Evolutionary conservation across 2,329 filamentous ascomycete species (phyloP).

Genomic region (Colletotrichum gloeosporioides): DNA sequence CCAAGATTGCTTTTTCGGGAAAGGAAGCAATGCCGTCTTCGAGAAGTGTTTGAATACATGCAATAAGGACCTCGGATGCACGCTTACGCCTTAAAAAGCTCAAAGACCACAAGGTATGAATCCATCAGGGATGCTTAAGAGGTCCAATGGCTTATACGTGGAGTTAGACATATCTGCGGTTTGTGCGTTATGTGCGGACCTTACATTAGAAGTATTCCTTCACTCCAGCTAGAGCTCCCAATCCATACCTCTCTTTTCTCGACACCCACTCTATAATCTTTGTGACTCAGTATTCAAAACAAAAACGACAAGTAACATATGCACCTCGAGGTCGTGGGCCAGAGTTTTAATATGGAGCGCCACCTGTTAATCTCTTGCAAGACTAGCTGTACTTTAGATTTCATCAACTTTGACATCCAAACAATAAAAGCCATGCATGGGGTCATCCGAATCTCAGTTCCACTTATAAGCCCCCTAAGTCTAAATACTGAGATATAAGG

Average conservation of each 20-base stretch:
- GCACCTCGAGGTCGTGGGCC: neutral
- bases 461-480: neutral
- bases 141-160: neutral
- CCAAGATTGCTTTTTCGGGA: neutral
- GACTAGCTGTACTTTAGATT: too few species aligned
- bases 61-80: neutral
- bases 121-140: neutral
- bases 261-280: neutral
- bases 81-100: neutral
- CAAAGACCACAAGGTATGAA: neutral
- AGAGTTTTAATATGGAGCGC: neutral
- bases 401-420: too few species aligned
- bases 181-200: neutral
- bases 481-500: neutral
- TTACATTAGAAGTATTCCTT: neutral
- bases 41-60: neutral
- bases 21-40: neutral
- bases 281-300: neutral
- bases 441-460: neutral
- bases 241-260: neutral
- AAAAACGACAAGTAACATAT: neutral
- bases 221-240: neutral
- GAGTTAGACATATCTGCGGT: neutral
- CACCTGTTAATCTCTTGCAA: too few species aligned
- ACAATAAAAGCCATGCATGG: neutral